Conservation (phyloP, 2,329 filamentous ascomycete species). For the Metarhizium rileyi region DNA sequence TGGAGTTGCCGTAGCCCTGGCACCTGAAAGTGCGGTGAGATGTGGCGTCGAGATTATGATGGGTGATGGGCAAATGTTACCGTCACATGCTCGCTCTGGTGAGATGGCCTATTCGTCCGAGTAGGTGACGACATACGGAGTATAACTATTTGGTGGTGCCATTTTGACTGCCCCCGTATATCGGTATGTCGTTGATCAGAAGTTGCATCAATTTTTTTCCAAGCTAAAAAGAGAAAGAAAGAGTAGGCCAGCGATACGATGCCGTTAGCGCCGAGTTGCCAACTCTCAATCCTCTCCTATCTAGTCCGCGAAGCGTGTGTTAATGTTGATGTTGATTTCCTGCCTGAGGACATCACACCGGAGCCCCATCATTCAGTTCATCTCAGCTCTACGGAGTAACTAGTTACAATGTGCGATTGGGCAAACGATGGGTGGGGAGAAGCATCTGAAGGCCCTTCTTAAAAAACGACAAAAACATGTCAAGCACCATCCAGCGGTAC, state of each 20-base stretch:
- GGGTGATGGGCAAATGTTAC: neutral
- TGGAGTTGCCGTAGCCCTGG: neutral
- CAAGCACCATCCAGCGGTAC: neutral
- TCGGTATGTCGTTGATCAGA: neutral
- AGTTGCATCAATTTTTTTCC: neutral
- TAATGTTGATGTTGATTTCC: too few species aligned
- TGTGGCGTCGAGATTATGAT: neutral
- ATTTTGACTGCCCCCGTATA: neutral
- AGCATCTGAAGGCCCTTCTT: neutral
- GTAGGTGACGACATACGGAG: neutral
- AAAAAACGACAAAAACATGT: neutral
- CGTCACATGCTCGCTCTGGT: neutral
- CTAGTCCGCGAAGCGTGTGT: neutral
- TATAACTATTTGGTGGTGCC: neutral
- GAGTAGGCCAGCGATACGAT: neutral
- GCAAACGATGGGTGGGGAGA: neutral
- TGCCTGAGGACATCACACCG: neutral
- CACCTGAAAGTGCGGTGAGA: slow-evolving; percentile 2
- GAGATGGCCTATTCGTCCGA: neutral
- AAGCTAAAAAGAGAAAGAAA: neutral
- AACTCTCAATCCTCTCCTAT: neutral
- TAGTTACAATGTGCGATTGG: too few species aligned
- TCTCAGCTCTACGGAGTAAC: neutral
- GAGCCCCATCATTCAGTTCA: slow-evolving; percentile 3
- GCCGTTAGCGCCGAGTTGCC: neutral